These are phyloP conservation scores for Silene vulgaris DNA, from an alignment of 179 eudicot species.

Conservation along the genomic window DNA sequence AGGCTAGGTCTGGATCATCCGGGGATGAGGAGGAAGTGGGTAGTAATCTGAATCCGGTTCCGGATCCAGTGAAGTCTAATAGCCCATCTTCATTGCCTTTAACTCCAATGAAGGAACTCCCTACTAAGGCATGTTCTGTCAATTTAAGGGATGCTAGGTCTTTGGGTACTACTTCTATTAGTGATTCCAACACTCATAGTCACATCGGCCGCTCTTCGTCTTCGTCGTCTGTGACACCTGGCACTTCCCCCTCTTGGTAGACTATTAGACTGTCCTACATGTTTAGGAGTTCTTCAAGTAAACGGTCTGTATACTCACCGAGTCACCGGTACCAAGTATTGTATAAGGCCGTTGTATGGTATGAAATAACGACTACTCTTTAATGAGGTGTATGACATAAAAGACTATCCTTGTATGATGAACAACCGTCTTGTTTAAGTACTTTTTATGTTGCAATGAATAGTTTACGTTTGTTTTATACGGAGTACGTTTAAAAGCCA, in stretches of 20 bases:
- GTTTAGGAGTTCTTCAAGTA: not conserved
- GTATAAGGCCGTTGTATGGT: too few species aligned
- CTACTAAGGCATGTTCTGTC: constrained; percentile 46
- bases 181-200: constrained; percentile 48
- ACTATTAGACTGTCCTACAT: not conserved
- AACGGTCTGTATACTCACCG: too few species aligned
- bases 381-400: too few species aligned
- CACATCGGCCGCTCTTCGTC: constrained; percentile 47
- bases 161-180: constrained; percentile 37
- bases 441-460: too few species aligned
- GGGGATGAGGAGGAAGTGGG: constrained; percentile 25
- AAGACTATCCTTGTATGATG: too few species aligned
- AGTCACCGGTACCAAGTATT: too few species aligned
- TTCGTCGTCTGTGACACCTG: constrained; percentile 52
- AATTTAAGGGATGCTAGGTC: constrained; percentile 44
- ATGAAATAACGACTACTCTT: too few species aligned
- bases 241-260: constrained; percentile 78
- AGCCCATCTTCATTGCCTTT: constrained; percentile 35
- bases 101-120: constrained; percentile 61
- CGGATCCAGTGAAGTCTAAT: not conserved
- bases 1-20: constrained; percentile 25
- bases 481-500: too few species aligned
- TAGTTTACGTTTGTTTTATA: too few species aligned
- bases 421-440: too few species aligned
- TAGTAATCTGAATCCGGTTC: not conserved